Conservation (phyloP, 345 rosid species). For the Pistacia integerrima region DNA sequence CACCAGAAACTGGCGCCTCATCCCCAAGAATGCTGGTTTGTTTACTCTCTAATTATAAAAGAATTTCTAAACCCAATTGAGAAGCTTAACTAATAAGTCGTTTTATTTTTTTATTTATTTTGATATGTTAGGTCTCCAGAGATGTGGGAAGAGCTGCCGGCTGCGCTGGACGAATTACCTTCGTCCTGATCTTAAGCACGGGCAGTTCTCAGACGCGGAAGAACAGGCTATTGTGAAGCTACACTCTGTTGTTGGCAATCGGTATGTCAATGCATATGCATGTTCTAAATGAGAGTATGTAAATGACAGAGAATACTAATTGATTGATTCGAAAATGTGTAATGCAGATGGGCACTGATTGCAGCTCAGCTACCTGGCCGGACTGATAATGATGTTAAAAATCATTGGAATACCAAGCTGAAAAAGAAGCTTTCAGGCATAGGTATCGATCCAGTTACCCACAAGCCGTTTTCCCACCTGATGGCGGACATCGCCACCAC, state of each 20-base stretch:
- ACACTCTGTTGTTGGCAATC: slow-evolving; percentile 89
- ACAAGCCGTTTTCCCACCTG: slow-evolving; percentile 97
- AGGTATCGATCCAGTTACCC: slow-evolving; percentile 94
- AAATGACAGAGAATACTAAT: neutral
- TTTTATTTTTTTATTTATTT: neutral
- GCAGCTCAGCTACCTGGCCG: slow-evolving; percentile 97
- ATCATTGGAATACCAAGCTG: slow-evolving; percentile 94
- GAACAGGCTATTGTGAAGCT: slow-evolving; percentile 85
- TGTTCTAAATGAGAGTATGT: neutral
- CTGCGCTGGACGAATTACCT: slow-evolving; percentile 91
- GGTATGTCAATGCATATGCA: slow-evolving; percentile 37
- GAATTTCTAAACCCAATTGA: neutral
- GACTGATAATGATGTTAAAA: slow-evolving; percentile 90
- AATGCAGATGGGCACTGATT: slow-evolving; percentile 77
- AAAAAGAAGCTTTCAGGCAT: slow-evolving; percentile 93
- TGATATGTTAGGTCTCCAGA: slow-evolving; percentile 57
- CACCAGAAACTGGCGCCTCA: slow-evolving; percentile 93
- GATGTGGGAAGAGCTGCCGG: slow-evolving; percentile 95
- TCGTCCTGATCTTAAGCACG: slow-evolving; percentile 87
- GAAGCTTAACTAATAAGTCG: neutral
- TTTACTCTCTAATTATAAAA: neutral
- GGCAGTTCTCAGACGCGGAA: slow-evolving; percentile 71
- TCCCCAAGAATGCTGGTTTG: slow-evolving; percentile 89
- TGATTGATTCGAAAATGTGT: neutral
- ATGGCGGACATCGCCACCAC: slow-evolving; percentile 98